Conservation (phyloP, 1,139 yeast species). For the Lodderomyces beijingensis region DNA sequence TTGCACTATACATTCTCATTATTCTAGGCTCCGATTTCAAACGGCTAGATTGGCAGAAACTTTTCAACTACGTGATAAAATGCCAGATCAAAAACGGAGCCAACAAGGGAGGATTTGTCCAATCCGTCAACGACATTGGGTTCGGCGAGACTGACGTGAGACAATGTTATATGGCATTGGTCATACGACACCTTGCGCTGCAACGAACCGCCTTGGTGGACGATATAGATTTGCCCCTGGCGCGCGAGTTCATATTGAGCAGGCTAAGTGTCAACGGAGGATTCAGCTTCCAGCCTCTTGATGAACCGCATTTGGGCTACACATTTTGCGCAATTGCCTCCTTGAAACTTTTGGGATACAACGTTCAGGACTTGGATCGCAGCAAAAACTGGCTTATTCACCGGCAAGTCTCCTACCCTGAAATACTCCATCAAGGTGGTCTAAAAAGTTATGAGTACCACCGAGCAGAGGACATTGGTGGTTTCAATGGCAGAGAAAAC, state of each 20-base stretch:
- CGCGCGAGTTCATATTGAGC: constrained; percentile 38
- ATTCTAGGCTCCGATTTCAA: constrained; percentile 40
- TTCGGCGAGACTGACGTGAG: constrained; percentile 72
- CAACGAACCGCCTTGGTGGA: constrained; percentile 11
- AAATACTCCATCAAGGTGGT: constrained; percentile 2
- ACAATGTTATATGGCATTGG: constrained; percentile 68
- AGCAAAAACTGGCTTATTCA: constrained; percentile 59
- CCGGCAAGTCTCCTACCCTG: constrained; percentile 52
- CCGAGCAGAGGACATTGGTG: constrained; percentile 56
- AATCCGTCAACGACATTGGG: constrained; percentile 16
- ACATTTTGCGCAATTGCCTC: constrained; percentile 82
- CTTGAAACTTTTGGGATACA: constrained; percentile 40
- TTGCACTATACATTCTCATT: constrained; percentile 51
- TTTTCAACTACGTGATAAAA: constrained; percentile 45
- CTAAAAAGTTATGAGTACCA: constrained; percentile 28
- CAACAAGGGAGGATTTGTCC: constrained; percentile 48
- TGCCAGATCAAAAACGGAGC: constrained; percentile 61
- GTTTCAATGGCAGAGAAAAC: constrained; percentile 84
- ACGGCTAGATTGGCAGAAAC: constrained; percentile 37
- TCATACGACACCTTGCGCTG: constrained; percentile 54
- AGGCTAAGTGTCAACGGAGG: constrained; percentile 67
- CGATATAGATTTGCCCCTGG: constrained; percentile 41
- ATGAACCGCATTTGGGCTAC: constrained; percentile 84
- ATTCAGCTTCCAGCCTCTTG: constrained; percentile 26
- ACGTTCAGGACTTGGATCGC: constrained; percentile 19